Evolutionary conservation across 495 filamentous ascomycete genomes (phyloP), one percentile per base, ranked within the genome.

Genomic region (Neurospora sp.): DNA sequence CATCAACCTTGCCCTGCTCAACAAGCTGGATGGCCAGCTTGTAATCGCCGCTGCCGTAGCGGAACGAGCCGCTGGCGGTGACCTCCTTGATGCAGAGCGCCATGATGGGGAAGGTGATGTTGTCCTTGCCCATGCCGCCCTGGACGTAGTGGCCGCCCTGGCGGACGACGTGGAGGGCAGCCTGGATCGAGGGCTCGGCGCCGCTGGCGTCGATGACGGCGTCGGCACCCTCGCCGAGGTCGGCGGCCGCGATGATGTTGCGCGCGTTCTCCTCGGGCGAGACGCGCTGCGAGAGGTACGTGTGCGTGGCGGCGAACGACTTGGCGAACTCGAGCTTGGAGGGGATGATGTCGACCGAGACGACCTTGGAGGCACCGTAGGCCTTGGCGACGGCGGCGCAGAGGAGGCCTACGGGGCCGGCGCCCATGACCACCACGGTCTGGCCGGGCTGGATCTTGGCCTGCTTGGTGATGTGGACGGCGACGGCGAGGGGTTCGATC

Each of bases 1-100:
- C 88, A 71, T 88, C 87, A 27, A 97, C 85, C 76, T 86, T 87
- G 53, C 90, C 88, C 41, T 78, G 81, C 5, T 83, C 81, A 0
- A 96, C 85, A 68, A 98, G 81, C 70, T 91, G 86, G 20, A 97
- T 84, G 1, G 92, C 93, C 11, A 93, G 85, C 79, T 88, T 83
- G 76, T 94, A 97, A 79, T 97, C 94, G 2, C 93, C 93, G 61
- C 88, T 86, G 10, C 89, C 90, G 78, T 97, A 97, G 37, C 93
- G 88, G 82, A 94, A 97, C 75, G 89, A 91, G 20, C 93, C 94
- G 78, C 90, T 90, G 5, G 92, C 85, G 27, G 87, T 91, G 5
- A 97, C 86, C 83, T 98, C 94, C 82, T 96, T 96, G 39, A 89
- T 85, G 73, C 90, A 92, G 72, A 96, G 84, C 20, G 89, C 87